Percentiles rank a stretch among this genome's conserved stretches.
These are phyloP conservation scores for Ogataea hybrid DNA, from an alignment of 1,139 yeast genomes.

Conservation along the genomic window DNA sequence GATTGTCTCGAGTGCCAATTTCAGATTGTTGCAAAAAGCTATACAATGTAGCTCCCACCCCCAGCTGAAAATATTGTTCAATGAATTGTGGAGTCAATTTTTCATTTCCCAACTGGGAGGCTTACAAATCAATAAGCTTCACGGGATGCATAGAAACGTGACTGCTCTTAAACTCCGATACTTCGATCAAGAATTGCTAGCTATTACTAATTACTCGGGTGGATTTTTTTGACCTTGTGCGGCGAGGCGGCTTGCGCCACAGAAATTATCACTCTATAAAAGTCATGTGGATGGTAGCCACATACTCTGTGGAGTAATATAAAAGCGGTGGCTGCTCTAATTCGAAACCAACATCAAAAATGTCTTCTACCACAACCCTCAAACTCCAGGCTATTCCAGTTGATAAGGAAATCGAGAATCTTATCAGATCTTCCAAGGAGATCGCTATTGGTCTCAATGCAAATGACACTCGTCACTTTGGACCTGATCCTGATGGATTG, in stretches of 20 bases:
- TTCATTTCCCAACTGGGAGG: neutral
- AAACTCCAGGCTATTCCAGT: slow-evolving; percentile 13
- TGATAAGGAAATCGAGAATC: slow-evolving; percentile 17
- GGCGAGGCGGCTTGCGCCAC: slow-evolving; percentile 5
- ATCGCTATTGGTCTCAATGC: slow-evolving; percentile 10
- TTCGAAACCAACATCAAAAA: neutral
- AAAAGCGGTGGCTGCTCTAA: neutral
- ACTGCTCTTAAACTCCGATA: neutral
- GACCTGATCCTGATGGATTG: slow-evolving; percentile 26
- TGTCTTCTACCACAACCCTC: slow-evolving; percentile 13
- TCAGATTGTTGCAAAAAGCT: slow-evolving; percentile 4
- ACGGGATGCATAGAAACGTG: neutral
- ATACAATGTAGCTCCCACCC: slow-evolving; percentile 4
- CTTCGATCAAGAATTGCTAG: slow-evolving; percentile 2
- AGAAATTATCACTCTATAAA: neutral
- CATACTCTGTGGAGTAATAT: neutral
- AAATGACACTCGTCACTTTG: slow-evolving; percentile 38
- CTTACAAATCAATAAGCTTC: neutral
- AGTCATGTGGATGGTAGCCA: neutral
- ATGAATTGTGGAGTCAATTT: slow-evolving; percentile 3
- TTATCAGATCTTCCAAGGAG: slow-evolving; percentile 15
- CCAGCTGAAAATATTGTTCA: slow-evolving; percentile 1
- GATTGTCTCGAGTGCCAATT: neutral
- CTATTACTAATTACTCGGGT: slow-evolving; percentile 1
- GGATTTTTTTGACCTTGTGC: slow-evolving; percentile 2